phyloP scores from a whole-genome alignment of 2,329 filamentous ascomycete genomes.

The Trichoderma brevicompactum region DNA sequence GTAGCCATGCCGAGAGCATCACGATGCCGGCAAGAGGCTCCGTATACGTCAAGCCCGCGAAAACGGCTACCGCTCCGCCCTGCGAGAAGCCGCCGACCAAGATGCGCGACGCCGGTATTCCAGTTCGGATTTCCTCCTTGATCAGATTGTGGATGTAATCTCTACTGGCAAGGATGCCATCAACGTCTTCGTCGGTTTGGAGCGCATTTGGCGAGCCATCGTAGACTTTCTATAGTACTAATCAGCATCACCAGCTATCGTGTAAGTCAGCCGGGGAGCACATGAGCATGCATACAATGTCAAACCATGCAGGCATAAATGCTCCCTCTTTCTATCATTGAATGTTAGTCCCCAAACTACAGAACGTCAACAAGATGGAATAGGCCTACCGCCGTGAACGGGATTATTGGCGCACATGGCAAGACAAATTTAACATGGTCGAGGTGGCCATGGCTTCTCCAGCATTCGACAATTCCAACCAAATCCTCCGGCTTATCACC shows the following conservation, averaged over 20 bases:
- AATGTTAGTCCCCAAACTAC: not conserved
- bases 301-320: slow-evolving; percentile 86
- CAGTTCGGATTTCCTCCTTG: slow-evolving; percentile 72
- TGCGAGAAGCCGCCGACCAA: slow-evolving; percentile 87
- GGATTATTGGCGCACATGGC: slow-evolving; percentile 84
- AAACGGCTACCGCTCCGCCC: slow-evolving; percentile 86
- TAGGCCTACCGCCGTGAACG: slow-evolving; percentile 66
- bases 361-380: not conserved
- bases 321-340: slow-evolving; percentile 68
- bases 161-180: slow-evolving; percentile 73
- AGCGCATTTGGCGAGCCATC: slow-evolving; percentile 21
- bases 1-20: slow-evolving; percentile 79
- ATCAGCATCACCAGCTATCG: not conserved
- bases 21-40: slow-evolving; percentile 84
- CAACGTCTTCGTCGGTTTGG: slow-evolving; percentile 62
- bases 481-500: slow-evolving; percentile 82
- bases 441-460: slow-evolving; percentile 77
- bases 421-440: slow-evolving; percentile 93
- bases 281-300: slow-evolving; percentile 62
- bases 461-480: slow-evolving; percentile 84
- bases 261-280: too few relatives aligned
- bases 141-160: slow-evolving; percentile 80
- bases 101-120: slow-evolving; percentile 81
- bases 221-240: slow-evolving; percentile 17
- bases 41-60: slow-evolving; percentile 73